These are phyloP conservation scores for Globisporangium nodosum DNA, from an alignment of 352 stramenopile species.

Conservation along the genomic window DNA sequence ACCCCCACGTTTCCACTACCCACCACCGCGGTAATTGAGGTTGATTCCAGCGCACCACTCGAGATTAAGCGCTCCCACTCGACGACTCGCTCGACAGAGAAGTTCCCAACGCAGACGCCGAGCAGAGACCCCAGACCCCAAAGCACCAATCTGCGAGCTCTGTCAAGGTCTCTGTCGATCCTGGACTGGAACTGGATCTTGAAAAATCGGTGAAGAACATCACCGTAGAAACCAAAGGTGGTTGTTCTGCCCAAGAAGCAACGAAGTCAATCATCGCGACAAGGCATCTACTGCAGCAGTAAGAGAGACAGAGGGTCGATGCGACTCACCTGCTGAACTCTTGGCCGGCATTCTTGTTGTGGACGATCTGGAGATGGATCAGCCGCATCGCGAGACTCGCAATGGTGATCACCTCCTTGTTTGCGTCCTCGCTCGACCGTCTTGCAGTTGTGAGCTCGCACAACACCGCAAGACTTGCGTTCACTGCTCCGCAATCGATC, in stretches of 20 bases:
- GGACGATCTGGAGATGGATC: constrained; percentile 2
- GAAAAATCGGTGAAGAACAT: constrained; percentile 19
- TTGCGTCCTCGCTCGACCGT: not conserved
- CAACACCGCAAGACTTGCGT: constrained; percentile 38
- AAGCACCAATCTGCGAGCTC: not conserved
- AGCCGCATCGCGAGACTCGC: constrained; percentile 7
- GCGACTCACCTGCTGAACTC: constrained; percentile 10
- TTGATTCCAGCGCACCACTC: not conserved
- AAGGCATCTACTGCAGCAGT: too few relatives aligned
- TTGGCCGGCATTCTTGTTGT: constrained; percentile 2
- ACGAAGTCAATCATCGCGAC: not conserved
- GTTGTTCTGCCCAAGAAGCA: constrained; percentile 9
- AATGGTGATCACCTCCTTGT: not conserved
- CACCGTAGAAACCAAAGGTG: constrained; percentile 24
- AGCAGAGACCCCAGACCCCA: constrained; percentile 5
- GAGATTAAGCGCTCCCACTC: not conserved
- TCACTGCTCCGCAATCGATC: constrained; percentile 35
- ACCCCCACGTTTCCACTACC: constrained; percentile 1
- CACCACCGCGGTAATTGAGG: not conserved
- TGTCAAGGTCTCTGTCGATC: not conserved
- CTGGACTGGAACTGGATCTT: not conserved
- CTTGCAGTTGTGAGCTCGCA: constrained; percentile 15
- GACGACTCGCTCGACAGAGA: not conserved
- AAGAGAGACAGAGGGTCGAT: not conserved
- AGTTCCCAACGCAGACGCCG: constrained; percentile 2